phyloP scores from a whole-genome alignment of 2,329 filamentous ascomycete genomes.

The Fonsecaea pugnacius region DNA sequence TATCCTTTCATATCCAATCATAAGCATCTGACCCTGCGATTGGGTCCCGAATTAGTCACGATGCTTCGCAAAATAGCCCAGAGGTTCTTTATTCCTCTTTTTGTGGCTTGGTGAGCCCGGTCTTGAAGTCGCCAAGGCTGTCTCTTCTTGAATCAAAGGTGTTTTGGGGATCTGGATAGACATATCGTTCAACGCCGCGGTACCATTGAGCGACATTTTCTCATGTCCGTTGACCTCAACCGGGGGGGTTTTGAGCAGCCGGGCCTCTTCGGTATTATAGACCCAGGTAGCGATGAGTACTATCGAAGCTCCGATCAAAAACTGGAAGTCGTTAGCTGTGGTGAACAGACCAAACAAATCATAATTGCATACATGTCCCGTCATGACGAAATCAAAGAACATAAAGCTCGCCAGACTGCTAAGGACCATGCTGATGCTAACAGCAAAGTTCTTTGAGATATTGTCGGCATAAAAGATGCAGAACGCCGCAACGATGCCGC shows the following conservation, averaged over 20 bases:
- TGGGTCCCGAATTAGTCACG: conserved; percentile 36
- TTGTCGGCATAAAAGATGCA: conserved; percentile 85
- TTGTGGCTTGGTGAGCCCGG: conserved; percentile 52
- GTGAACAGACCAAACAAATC: conserved; percentile 3
- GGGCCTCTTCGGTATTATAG: conserved; percentile 68
- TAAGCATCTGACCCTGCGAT: conserved; percentile 30
- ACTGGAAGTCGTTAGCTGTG: conserved; percentile 58
- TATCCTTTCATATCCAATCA: conserved; percentile 26
- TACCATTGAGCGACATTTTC: conserved; percentile 66
- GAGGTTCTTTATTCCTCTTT: conserved; percentile 43
- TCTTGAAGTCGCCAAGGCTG: conserved; percentile 56
- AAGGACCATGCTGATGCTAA: conserved; percentile 86
- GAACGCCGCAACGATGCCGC: conserved; percentile 80
- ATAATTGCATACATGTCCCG: conserved; percentile 66
- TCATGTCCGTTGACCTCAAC: conserved; percentile 71
- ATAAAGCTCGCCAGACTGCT: conserved; percentile 83
- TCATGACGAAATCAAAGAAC: conserved; percentile 81
- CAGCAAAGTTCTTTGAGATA: conserved; percentile 91
- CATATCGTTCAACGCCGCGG: conserved; percentile 50
- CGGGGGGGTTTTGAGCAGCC: conserved; percentile 60
- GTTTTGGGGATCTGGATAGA: conserved; percentile 53
- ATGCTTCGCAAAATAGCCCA: conserved; percentile 47
- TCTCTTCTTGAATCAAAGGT: conserved; percentile 53
- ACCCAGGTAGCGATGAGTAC: conserved; percentile 84
- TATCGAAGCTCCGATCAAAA: conserved; percentile 75